Evolutionary conservation across 164 flowering plant genomes (phyloP).

Genomic region (Platanus orientalis): DNA sequence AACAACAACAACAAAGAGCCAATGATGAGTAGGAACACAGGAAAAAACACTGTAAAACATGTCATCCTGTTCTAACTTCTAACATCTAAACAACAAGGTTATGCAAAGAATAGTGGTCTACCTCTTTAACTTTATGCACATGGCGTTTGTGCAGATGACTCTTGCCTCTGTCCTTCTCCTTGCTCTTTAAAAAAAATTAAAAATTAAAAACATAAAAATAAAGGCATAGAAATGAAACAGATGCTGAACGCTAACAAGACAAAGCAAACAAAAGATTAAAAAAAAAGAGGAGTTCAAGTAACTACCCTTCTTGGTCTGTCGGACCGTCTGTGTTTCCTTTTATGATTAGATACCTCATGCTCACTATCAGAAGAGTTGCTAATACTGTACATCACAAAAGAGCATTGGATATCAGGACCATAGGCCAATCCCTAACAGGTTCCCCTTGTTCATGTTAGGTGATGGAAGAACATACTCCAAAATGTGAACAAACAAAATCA

Average conservation of each 20-base stretch:
- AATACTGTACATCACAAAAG: conserved; percentile 14
- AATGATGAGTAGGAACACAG: not conserved
- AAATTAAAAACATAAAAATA: too few species aligned
- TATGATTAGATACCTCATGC: conserved; percentile 45
- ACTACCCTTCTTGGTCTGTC: conserved; percentile 61
- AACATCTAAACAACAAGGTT: not conserved
- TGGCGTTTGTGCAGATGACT: conserved; percentile 57
- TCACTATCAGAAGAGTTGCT: conserved; percentile 61
- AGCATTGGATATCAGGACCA: not conserved
- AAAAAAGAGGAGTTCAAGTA: not conserved
- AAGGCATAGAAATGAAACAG: not conserved
- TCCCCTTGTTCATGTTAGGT: not conserved
- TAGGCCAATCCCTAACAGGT: not conserved
- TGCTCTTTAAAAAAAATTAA: conserved; percentile 36
- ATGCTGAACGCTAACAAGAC: not conserved
- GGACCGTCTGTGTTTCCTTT: conserved; percentile 44
- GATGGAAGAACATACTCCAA: not conserved
- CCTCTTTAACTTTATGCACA: conserved; percentile 75
- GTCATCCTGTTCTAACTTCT: not conserved
- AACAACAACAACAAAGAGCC: too few species aligned
- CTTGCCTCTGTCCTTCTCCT: conserved; percentile 66
- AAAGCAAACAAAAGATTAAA: too few species aligned
- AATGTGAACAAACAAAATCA: too few species aligned
- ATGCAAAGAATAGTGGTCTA: conserved; percentile 42
- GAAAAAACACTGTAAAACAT: not conserved